Percentiles rank a stretch among this genome's conserved stretches.
Conservation (phyloP, 805 yeast species). For the Saturnispora galanensis region DNA sequence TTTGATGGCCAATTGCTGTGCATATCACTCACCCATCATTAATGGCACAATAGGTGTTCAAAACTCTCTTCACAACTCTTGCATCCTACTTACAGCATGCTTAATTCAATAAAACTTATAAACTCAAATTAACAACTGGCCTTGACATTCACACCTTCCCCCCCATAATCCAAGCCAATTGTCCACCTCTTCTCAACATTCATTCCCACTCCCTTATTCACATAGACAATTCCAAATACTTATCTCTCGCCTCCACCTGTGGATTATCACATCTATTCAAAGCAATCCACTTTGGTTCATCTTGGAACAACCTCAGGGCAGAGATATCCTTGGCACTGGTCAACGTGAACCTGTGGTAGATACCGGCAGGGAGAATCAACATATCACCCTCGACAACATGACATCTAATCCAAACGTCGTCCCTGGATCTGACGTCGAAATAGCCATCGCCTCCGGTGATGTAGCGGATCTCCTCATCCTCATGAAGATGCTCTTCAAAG, state of each 20-base stretch:
- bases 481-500: constrained; percentile 83
- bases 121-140: too few relatives aligned
- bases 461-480: constrained; percentile 94
- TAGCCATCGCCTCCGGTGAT: constrained; percentile 83
- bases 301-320: constrained; percentile 80
- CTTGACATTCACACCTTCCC: too few relatives aligned
- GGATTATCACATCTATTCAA: constrained; percentile 37
- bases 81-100: too few relatives aligned
- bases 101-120: too few relatives aligned
- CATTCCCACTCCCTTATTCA: too few relatives aligned
- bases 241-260: constrained; percentile 24
- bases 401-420: constrained; percentile 65
- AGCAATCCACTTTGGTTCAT: constrained; percentile 95
- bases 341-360: constrained; percentile 87
- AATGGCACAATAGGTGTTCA: too few relatives aligned
- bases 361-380: constrained; percentile 79
- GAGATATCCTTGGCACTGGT: constrained; percentile 51
- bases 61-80: too few relatives aligned
- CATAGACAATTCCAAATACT: constrained; percentile 30
- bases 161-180: too few relatives aligned
- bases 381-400: constrained; percentile 56
- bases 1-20: too few relatives aligned
- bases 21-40: too few relatives aligned
- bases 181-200: too few relatives aligned
- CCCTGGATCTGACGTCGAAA: constrained; percentile 70